Base-by-base conservation (phyloP, 805 yeast genomes). In the Saccharomycopsis lassenensis region DNA sequence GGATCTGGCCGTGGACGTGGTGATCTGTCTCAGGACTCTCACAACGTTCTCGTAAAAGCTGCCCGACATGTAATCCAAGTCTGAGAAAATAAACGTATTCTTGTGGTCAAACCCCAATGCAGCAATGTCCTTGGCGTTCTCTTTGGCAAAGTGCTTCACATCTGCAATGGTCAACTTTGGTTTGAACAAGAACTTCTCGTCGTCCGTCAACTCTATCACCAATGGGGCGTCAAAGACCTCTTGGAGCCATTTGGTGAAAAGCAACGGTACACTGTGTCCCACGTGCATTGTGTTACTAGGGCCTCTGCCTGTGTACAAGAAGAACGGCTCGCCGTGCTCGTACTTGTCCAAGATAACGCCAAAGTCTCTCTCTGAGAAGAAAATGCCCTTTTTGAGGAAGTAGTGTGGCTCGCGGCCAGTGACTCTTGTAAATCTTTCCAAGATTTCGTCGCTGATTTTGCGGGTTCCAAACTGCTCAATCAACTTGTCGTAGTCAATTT, bases 211-310 rank as follows among this genome's bases (percentile, higher is more conserved):
- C 59, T 91, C 96, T 48, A 91, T 76, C 25, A 91, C 93, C 45
- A 91, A 67, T 15, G 98, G 97, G 41, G 74, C 95, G 55, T 91
- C 97, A 56, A 91, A 91, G 2, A 89, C 97, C 31, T 89, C 96
- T 59, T 91, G 98, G 51, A 91, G 69, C 97, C 97, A 91, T 59
- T 87, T 86, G 39, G 98, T 91, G 65, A 91, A 91, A 22, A 81
- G 59, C 55, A 91, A 91, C 12, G 98, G 98, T 43, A 87, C 71
- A 86, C 89, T 77, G 59, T 91, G 98, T 36, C 98, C 98, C 62
- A 91, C 67, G 57, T 91, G 98, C 83, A 91, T 79, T 15, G 91
- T 79, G 49, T 80, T 95, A 1, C 94, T 82, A 24, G 98, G 97
- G 4, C 98, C 98, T 57, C 98, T 74, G 26, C 98, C 98, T 11